These are phyloP conservation scores for Solanum clarkiae DNA, from an alignment of 257 asterid species.

Conservation along the genomic window DNA sequence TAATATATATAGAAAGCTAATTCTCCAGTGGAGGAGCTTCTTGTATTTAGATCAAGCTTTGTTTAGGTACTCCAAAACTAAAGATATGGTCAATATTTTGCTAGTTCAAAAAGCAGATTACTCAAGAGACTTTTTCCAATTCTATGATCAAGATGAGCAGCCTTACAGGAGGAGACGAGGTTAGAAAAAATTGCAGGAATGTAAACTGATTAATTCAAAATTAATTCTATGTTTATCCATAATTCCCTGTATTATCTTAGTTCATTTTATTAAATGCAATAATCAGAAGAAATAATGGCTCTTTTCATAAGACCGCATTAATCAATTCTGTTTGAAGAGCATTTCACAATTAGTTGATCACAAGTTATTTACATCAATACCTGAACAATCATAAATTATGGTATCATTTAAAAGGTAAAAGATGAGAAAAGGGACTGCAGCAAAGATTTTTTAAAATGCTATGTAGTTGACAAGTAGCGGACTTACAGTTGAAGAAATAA, in stretches of 20 bases:
- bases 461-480: background rate
- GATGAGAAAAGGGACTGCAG: background rate
- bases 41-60: constrained; percentile 64
- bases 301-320: background rate
- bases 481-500: background rate
- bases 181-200: constrained; percentile 58
- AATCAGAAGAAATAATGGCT: background rate
- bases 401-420: background rate
- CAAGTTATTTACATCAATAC: background rate
- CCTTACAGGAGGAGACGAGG: constrained; percentile 58
- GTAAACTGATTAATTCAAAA: constrained; percentile 19
- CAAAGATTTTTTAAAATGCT: background rate
- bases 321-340: background rate
- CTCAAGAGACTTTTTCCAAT: constrained; percentile 31
- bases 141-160: constrained; percentile 90
- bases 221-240: background rate
- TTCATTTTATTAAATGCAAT: background rate
- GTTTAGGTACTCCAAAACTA: constrained; percentile 33
- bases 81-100: constrained; percentile 37
- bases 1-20: constrained; percentile 43
- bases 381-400: background rate
- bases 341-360: background rate
- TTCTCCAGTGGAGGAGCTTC: constrained; percentile 34
- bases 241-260: background rate
- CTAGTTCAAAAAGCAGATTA: constrained; percentile 50